Evolutionary conservation across 257 asterid genomes (phyloP).

Genomic region (Henckelia pumila): DNA sequence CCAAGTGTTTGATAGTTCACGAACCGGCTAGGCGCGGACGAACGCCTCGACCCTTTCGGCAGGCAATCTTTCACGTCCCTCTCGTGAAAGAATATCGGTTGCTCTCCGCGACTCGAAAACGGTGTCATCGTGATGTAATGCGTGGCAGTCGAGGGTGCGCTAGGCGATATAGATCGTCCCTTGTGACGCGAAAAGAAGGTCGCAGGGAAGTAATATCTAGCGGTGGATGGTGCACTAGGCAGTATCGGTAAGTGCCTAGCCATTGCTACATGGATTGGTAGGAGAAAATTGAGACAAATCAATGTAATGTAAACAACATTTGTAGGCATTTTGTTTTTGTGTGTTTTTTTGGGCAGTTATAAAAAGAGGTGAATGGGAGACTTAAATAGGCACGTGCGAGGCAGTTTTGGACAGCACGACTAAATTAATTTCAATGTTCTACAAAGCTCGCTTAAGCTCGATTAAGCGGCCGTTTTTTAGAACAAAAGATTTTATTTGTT

Average conservation of each 20-base stretch:
- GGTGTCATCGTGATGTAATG: not conserved
- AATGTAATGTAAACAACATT: slow-evolving; percentile 6
- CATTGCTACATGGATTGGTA: slow-evolving; percentile 23
- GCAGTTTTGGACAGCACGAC: not conserved
- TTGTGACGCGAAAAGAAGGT: slow-evolving; percentile 27
- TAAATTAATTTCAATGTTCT: too few species aligned
- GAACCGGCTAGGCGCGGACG: slow-evolving; percentile 47
- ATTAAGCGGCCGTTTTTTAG: too few species aligned
- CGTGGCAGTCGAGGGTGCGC: not conserved
- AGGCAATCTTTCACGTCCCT: slow-evolving; percentile 32
- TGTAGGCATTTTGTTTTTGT: slow-evolving; percentile 6
- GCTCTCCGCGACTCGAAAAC: not conserved
- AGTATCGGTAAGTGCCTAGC: slow-evolving; percentile 33
- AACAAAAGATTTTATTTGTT: too few species aligned
- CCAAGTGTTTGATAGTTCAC: slow-evolving; percentile 34
- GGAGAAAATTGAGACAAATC: slow-evolving; percentile 20
- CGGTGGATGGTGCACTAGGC: slow-evolving; percentile 11
- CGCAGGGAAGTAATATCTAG: slow-evolving; percentile 2
- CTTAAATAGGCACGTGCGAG: not conserved
- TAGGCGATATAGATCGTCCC: not conserved
- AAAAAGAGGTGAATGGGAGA: not conserved
- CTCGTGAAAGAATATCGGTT: slow-evolving; percentile 15
- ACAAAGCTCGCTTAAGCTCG: too few species aligned
- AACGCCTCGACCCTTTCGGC: slow-evolving; percentile 43
- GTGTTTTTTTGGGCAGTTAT: too few species aligned